These are phyloP conservation scores for Podila verticillata DNA, from an alignment of 192 early-diverging fungal species.

Conservation along the genomic window DNA sequence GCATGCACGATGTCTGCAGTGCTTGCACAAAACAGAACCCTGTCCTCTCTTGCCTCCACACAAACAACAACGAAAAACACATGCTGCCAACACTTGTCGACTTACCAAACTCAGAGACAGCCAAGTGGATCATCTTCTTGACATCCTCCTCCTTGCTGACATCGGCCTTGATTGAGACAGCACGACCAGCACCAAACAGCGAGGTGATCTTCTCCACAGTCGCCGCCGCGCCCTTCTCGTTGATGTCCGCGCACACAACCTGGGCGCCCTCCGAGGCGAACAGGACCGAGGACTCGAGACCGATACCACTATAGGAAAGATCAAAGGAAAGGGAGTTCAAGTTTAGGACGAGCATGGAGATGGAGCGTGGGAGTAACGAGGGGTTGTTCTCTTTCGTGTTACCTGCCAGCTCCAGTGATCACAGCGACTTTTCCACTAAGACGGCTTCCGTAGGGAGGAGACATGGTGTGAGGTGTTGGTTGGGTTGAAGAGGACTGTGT, in stretches of 20 bases:
- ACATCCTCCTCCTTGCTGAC: slow-evolving; percentile 80
- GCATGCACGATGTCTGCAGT: too few relatives aligned
- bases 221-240: slow-evolving; percentile 64
- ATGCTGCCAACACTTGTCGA: too few relatives aligned
- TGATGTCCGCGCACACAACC: slow-evolving; percentile 82
- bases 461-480: slow-evolving; percentile 14
- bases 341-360: background rate
- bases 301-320: slow-evolving; percentile 72
- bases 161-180: slow-evolving; percentile 73
- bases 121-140: slow-evolving; percentile 68
- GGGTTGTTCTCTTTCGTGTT: slow-evolving; percentile 6
- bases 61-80: background rate
- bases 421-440: slow-evolving; percentile 80
- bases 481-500: background rate
- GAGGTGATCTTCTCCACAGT: slow-evolving; percentile 65
- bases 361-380: too few relatives aligned
- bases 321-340: background rate
- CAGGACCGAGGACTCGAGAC: slow-evolving; percentile 75
- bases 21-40: background rate
- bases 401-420: slow-evolving; percentile 85
- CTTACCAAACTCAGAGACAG: slow-evolving; percentile 76
- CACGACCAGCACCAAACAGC: slow-evolving; percentile 53
- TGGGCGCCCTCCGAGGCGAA: slow-evolving; percentile 84
- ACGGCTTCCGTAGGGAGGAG: slow-evolving; percentile 49
- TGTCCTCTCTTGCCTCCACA: background rate